Conservation (phyloP, 2,329 filamentous ascomycete genomes). For the Aspergillus sp. region DNA sequence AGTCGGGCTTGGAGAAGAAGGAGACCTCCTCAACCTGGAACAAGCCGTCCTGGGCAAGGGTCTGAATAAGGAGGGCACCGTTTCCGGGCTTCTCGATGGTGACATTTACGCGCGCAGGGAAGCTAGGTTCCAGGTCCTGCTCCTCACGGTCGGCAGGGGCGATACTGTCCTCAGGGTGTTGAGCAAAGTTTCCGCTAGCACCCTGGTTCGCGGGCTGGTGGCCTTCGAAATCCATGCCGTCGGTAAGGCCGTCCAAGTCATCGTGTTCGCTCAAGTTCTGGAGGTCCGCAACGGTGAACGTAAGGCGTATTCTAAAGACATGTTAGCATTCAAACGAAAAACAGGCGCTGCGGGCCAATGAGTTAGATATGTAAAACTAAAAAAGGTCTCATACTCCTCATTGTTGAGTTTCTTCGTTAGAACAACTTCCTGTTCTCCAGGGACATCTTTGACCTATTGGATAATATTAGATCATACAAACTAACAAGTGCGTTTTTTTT, state of each 20-base stretch:
- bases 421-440: constrained; percentile 84
- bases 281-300: constrained; percentile 82
- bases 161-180: constrained; percentile 54
- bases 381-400: constrained; percentile 67
- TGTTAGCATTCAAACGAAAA: not conserved
- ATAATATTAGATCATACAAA: not conserved
- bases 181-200: constrained; percentile 49
- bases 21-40: constrained; percentile 89
- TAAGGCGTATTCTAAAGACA: constrained; percentile 67
- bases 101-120: constrained; percentile 81
- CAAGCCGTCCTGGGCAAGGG: constrained; percentile 78
- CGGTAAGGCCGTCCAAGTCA: constrained; percentile 60
- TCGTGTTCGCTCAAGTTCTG: constrained; percentile 63
- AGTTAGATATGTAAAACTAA: not conserved
- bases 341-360: no score
- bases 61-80: constrained; percentile 84
- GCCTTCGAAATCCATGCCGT: constrained; percentile 58
- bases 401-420: constrained; percentile 80
- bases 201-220: constrained; percentile 57
- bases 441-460: constrained; percentile 64
- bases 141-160: constrained; percentile 59
- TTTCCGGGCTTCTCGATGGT: constrained; percentile 84
- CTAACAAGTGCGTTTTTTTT: not conserved
- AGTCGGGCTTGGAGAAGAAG: constrained; percentile 75
- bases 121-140: constrained; percentile 54